Conservation (phyloP, 257 asterid genomes). For the Dorcoceras hygrometricum region DNA sequence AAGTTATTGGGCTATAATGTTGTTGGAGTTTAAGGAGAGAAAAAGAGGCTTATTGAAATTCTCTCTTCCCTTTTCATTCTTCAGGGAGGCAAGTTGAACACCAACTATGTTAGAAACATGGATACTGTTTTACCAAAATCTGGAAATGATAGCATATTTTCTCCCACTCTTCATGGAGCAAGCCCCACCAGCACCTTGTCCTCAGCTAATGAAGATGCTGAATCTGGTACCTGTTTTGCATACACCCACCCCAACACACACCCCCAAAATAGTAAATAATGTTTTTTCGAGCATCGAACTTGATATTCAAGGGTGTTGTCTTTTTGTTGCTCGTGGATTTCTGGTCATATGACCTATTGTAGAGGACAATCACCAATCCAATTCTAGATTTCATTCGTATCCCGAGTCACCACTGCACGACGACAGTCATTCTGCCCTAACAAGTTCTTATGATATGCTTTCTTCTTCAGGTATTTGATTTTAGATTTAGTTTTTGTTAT, state of each 20-base stretch:
- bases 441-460: constrained; percentile 48
- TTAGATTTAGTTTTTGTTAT: constrained; percentile 22
- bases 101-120: constrained; percentile 44
- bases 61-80: constrained; percentile 13
- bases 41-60: neutral
- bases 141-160: constrained; percentile 49
- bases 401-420: constrained; percentile 50
- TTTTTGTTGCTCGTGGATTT: constrained; percentile 22
- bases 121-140: constrained; percentile 45
- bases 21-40: neutral
- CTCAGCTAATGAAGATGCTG: constrained; percentile 83
- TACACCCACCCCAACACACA: constrained; percentile 8
- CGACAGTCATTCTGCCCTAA: constrained; percentile 41
- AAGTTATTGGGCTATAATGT: neutral
- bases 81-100: constrained; percentile 74
- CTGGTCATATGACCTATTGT: constrained; percentile 29
- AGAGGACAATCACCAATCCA: constrained; percentile 63
- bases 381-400: constrained; percentile 50
- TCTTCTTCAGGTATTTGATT: constrained; percentile 48
- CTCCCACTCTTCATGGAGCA: constrained; percentile 34
- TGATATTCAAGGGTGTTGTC: neutral
- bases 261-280: no score
- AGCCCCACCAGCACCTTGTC: constrained; percentile 90
- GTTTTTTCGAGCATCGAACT: constrained; percentile 6
- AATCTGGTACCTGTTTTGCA: constrained; percentile 53